phyloP scores from a whole-genome alignment of 169 alveolate species.

The Eimeria necatrix region DNA sequence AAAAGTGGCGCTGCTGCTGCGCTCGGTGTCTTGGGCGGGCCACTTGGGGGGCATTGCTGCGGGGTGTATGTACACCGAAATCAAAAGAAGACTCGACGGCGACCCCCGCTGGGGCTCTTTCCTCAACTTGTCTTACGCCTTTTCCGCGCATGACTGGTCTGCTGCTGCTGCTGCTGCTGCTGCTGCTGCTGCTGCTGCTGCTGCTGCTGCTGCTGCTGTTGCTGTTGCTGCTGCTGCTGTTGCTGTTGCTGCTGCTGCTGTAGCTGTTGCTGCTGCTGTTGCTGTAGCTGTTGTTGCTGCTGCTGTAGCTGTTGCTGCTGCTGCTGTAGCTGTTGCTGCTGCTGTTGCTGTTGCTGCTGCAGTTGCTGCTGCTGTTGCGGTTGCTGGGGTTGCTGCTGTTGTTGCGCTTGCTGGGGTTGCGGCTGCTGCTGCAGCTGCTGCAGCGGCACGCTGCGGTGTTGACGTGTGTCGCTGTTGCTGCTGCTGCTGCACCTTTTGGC shows the following conservation, averaged over 20 bases:
- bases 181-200: background rate
- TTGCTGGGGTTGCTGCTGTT: too few species aligned
- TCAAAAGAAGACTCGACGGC: slow-evolving; percentile 8
- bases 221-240: too few species aligned
- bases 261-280: too few species aligned
- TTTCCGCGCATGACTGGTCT: slow-evolving; percentile 51
- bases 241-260: too few species aligned
- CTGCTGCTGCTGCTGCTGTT: background rate
- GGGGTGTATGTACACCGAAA: slow-evolving; percentile 58
- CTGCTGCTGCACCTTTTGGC: background rate
- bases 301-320: too few species aligned
- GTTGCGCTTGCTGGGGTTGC: slow-evolving; percentile 28
- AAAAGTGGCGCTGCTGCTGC: background rate
- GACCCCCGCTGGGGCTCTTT: slow-evolving; percentile 63
- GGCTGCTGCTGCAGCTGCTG: background rate
- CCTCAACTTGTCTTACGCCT: background rate
- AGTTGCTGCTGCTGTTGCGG: too few species aligned
- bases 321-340: too few species aligned
- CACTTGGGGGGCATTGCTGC: slow-evolving; percentile 75
- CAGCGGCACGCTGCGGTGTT: too few species aligned
- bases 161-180: background rate
- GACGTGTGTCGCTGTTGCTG: background rate
- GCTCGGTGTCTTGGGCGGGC: slow-evolving; percentile 59
- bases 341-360: too few species aligned
- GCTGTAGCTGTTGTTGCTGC: too few species aligned